Base-by-base conservation (phyloP, 768 basidiomycete species). In the Leccinum variicolor region DNA sequence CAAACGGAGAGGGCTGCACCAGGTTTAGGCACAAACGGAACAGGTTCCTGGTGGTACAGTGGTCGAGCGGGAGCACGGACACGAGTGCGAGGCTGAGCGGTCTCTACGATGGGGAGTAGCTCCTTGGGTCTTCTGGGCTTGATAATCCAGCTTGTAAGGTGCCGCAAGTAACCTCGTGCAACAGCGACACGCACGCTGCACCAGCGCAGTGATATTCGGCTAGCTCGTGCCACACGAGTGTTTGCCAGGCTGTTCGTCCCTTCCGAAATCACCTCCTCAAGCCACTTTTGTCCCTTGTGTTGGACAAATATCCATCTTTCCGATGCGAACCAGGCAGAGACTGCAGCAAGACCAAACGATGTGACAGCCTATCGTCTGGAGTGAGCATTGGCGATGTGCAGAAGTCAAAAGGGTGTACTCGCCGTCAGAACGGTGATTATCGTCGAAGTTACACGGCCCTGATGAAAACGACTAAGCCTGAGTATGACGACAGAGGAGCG, bases 401-500 rank as follows among this genome's bases (percentile, higher is more conserved):
- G 29, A 3, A 25, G 21, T 39, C 47, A 31, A 21, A 25, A 19
- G 28, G 34, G 49, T 36, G n/a, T 45, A 66, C 70, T 74, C 55
- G 54, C 72, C 33, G 89, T 92, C 62, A 92, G 82, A 33, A 92
- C 83, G 7, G 90, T 87, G 17, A 89, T 90, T 57, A 91, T 77
- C 0, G 83, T 85, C 23, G 84, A 86, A 1, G 88, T 89, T 36
- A 86, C 74, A 14, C 62, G 63, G 31, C 81, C 74, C 87, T 92
- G 67, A 48, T 57, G 52, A 63, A 54, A 57, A 45, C 23, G 56
- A n/a, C 11, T 64, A 50, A 64, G 48, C 34, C 23, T 51, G 52
- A 36, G 57, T 28, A 63, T 64, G 63, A 63, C 58, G 68, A 71
- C 54, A 62, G 53, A 62, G 60, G 53, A 63, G 59, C 25, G 41